phyloP scores from a whole-genome alignment of 2,329 filamentous ascomycete genomes.

The Ascosphaera acerosa region DNA sequence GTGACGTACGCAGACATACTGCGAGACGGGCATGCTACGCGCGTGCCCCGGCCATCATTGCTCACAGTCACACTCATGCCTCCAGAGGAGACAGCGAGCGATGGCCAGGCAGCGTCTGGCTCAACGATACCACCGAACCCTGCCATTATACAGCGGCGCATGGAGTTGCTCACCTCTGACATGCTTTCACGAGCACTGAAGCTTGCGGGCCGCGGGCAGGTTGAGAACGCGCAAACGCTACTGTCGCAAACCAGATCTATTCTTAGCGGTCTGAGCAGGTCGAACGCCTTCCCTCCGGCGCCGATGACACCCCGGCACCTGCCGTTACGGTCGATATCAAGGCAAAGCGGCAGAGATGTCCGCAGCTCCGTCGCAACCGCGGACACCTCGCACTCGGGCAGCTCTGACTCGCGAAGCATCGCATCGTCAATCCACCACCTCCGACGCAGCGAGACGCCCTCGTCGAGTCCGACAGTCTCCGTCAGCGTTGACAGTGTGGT shows the following conservation, averaged over 20 bases:
- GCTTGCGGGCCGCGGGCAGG: constrained; percentile 69
- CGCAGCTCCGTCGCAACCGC: constrained; percentile 13
- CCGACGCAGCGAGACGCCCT: constrained; percentile 12
- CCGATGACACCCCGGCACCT: constrained; percentile 19
- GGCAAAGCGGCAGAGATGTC: constrained; percentile 18
- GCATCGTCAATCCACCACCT: constrained; percentile 18
- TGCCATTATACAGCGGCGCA: constrained; percentile 79
- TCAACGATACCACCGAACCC: constrained; percentile 73
- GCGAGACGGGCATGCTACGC: constrained; percentile 60
- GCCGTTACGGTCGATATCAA: too few relatives aligned
- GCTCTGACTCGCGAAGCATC: too few relatives aligned
- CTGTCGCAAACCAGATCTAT: constrained; percentile 86
- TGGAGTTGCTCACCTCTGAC: constrained; percentile 93
- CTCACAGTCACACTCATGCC: constrained; percentile 87
- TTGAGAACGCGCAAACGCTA: constrained; percentile 79
- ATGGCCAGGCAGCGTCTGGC: too few relatives aligned
- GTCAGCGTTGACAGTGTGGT: constrained; percentile 63
- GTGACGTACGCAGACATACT: constrained; percentile 83
- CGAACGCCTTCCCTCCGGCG: constrained; percentile 71
- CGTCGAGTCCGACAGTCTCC: constrained; percentile 18
- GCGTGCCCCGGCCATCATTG: constrained; percentile 69
- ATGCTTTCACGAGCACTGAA: constrained; percentile 89
- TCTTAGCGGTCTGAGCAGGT: constrained; percentile 84
- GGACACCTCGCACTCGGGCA: constrained; percentile 13
- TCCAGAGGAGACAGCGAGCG: too few relatives aligned